A percentile compares a stretch with the other conserved stretches of the same genome.
phyloP scores from a whole-genome alignment of 371 early-diverging fungal species.

The Mortierella sp. region DNA sequence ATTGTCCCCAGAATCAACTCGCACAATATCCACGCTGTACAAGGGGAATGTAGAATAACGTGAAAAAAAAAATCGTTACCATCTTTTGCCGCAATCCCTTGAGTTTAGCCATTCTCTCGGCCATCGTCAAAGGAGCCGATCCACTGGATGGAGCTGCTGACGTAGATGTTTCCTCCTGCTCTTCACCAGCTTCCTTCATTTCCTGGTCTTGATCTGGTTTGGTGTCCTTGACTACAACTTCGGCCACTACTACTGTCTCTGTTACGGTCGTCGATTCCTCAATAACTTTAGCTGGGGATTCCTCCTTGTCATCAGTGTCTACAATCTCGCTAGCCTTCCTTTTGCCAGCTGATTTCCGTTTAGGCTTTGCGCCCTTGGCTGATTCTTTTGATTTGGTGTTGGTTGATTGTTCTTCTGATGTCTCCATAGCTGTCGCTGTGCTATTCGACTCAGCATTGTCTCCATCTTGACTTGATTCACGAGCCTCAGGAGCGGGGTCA shows the following conservation, averaged over 20 bases:
- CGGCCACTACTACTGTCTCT: not conserved
- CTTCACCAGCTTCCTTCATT: constrained; percentile 11
- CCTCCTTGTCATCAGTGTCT: constrained; percentile 9
- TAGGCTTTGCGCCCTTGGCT: constrained; percentile 46
- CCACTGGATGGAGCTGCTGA: not conserved
- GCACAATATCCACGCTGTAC: not conserved
- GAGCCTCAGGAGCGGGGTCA: not conserved
- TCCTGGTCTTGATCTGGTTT: constrained; percentile 16
- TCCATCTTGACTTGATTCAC: not conserved
- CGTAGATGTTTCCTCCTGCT: not conserved
- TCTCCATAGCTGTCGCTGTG: not conserved
- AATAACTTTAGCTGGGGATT: not conserved
- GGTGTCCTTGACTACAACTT: too few species aligned
- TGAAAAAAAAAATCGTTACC: constrained; percentile 37
- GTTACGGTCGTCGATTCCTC: not conserved
- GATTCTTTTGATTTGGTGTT: too few species aligned
- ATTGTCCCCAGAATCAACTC: not conserved
- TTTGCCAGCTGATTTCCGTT: constrained; percentile 11
- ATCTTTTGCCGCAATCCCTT: constrained; percentile 64
- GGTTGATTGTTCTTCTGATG: constrained; percentile 17
- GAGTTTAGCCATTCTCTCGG: constrained; percentile 63
- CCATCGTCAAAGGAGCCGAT: constrained; percentile 32
- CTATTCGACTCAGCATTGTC: not conserved
- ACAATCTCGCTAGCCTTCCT: not conserved
- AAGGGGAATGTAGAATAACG: not conserved